A percentile compares a stretch with the other conserved stretches of the same genome.
Conservation (phyloP, 2,329 filamentous ascomycete species). For the Fusarium sp. region DNA sequence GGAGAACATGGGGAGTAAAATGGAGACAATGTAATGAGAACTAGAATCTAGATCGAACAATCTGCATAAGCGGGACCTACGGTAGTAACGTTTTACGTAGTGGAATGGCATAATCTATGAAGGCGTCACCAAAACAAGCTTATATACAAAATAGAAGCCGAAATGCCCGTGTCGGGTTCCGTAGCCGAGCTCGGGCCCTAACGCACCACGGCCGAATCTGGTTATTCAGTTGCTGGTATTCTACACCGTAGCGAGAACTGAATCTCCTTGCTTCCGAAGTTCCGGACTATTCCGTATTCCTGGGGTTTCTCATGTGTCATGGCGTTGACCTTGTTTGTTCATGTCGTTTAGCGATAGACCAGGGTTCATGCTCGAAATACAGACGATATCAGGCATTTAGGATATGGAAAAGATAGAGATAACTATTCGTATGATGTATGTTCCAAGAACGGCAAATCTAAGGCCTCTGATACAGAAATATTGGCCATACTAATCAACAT, state of each 20-base stretch:
- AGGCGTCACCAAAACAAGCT: neutral
- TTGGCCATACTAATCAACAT: neutral
- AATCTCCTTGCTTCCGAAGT: constrained; percentile 3
- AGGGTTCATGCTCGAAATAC: neutral
- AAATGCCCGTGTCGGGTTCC: constrained; percentile 3
- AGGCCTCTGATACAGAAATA: neutral
- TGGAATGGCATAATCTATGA: neutral
- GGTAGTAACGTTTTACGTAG: neutral
- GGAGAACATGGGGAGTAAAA: neutral
- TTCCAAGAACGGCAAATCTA: too few relatives aligned
- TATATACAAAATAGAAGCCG: neutral
- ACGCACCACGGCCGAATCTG: neutral
- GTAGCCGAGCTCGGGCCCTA: neutral
- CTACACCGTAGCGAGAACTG: neutral
- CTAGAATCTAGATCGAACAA: neutral
- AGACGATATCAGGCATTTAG: neutral
- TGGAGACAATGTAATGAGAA: neutral
- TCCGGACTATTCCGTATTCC: constrained; percentile 5
- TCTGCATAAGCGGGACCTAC: neutral
- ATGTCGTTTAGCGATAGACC: neutral
- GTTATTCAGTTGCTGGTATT: neutral
- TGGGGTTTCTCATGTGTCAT: constrained; percentile 8
- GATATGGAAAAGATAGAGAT: neutral
- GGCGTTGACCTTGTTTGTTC: neutral
- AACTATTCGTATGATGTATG: too few relatives aligned